A percentile compares a stretch with the other conserved stretches of the same genome.
phyloP scores from a whole-genome alignment of 441 rosid genomes.

The Raphanus hybrid region DNA sequence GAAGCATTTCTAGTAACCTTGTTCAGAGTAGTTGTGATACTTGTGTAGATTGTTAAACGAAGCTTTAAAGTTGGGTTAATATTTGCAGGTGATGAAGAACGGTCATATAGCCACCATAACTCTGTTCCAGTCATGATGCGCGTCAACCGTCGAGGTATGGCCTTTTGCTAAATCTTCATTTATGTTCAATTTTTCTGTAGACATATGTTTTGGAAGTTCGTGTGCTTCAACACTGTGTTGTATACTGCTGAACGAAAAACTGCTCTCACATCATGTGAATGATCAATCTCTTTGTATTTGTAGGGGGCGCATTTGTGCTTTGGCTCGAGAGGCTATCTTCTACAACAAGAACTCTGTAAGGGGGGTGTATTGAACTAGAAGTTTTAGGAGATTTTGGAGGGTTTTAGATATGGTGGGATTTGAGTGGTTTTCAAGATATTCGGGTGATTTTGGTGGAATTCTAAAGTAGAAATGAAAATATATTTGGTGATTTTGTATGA shows the following conservation, averaged over 20 bases:
- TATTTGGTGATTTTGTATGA: not conserved
- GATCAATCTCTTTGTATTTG: not conserved
- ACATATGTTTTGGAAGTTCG: not conserved
- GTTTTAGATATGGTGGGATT: too few relatives aligned
- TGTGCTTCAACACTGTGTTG: not conserved
- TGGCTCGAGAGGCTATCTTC: conserved; percentile 25
- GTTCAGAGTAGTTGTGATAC: conserved; percentile 6
- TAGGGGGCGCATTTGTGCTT: conserved; percentile 1
- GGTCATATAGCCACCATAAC: conserved; percentile 89
- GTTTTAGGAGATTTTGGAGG: too few relatives aligned
- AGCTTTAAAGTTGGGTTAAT: conserved; percentile 15
- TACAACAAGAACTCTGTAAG: conserved; percentile 14
- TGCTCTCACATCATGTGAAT: conserved; percentile 3
- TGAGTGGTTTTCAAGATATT: not conserved
- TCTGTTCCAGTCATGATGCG: conserved; percentile 69
- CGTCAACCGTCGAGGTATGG: not conserved
- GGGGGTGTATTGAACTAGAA: too few relatives aligned
- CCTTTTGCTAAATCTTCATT: not conserved
- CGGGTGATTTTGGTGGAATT: not conserved
- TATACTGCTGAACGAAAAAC: not conserved
- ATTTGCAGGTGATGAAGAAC: conserved; percentile 94
- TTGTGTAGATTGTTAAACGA: conserved; percentile 1
- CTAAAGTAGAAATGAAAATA: not conserved
- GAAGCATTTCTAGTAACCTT: conserved; percentile 17
- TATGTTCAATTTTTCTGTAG: not conserved